These are phyloP conservation scores for Zymoseptoria tritici DNA, from an alignment of 2,329 filamentous ascomycete species.

Conservation along the genomic window DNA sequence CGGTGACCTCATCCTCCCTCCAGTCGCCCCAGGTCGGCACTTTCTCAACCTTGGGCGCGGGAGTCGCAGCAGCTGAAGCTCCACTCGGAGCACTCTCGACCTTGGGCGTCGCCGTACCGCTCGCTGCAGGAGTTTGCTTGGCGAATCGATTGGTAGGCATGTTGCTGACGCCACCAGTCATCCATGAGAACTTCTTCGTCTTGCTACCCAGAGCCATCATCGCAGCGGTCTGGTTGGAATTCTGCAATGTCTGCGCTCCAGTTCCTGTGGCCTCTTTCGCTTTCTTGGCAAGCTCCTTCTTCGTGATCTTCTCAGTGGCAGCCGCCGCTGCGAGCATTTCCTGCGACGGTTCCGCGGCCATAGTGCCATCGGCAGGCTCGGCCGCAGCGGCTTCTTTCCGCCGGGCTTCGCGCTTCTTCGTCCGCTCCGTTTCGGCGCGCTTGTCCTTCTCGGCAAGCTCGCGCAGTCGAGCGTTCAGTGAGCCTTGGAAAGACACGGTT, in stretches of 20 bases:
- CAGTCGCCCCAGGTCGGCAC: slow-evolving; percentile 31
- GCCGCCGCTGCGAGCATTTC: slow-evolving; percentile 31
- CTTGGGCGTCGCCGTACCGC: slow-evolving; percentile 24
- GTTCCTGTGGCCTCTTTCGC: slow-evolving; percentile 55
- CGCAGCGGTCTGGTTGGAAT: slow-evolving; percentile 75
- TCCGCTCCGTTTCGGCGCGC: slow-evolving; percentile 60
- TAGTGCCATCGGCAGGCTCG: slow-evolving; percentile 13
- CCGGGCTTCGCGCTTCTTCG: slow-evolving; percentile 39
- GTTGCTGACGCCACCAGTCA: slow-evolving; percentile 55
- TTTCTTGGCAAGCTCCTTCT: slow-evolving; percentile 78
- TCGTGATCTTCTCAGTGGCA: slow-evolving; percentile 64
- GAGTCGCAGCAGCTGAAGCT: slow-evolving; percentile 3
- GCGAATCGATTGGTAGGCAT: slow-evolving; percentile 42
- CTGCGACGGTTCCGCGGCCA: slow-evolving; percentile 13
- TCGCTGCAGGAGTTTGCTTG: slow-evolving; percentile 18
- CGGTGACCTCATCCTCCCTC: slow-evolving; percentile 68
- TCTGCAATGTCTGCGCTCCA: slow-evolving; percentile 48
- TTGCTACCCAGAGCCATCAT: slow-evolving; percentile 61
- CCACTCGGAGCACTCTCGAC: slow-evolving; percentile 3
- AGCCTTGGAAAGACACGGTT: slow-evolving; percentile 37
- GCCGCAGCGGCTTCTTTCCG: slow-evolving; percentile 19
- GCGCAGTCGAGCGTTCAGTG: slow-evolving; percentile 48
- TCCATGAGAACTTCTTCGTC: slow-evolving; percentile 67
- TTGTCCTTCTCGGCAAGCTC: slow-evolving; percentile 59
- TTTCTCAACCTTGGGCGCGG: slow-evolving; percentile 15